phyloP scores from a whole-genome alignment of 805 yeast species.

The Candida multigemmis region DNA sequence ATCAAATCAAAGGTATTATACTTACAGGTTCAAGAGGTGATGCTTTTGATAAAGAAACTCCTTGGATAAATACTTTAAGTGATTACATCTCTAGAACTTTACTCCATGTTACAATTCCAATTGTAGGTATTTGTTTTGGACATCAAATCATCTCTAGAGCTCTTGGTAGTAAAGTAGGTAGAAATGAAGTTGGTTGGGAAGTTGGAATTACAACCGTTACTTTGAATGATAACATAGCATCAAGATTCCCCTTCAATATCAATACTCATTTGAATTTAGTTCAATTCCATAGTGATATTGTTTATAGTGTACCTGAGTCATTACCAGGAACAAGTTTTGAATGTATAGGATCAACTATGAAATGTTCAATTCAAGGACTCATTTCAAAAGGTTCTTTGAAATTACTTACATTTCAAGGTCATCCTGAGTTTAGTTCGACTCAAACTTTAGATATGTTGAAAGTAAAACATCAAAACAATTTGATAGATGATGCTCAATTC shows the following conservation, averaged over 20 bases:
- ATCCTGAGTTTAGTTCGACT: constrained; percentile 64
- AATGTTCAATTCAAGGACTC: constrained; percentile 62
- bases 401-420: constrained; percentile 75
- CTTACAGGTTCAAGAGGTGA: constrained; percentile 47
- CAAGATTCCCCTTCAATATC: constrained; percentile 2
- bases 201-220: constrained; percentile 47
- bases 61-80: constrained; percentile 34
- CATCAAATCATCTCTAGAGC: constrained; percentile 72
- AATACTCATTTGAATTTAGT: constrained; percentile 22
- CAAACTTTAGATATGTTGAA: constrained; percentile 16
- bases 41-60: constrained; percentile 26
- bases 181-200: constrained; percentile 67
- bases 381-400: constrained; percentile 34
- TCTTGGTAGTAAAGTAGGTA: constrained; percentile 49
- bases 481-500: constrained; percentile 14
- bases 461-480: constrained; percentile 7
- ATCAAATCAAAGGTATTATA: constrained; percentile 30
- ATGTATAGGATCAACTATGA: constrained; percentile 43
- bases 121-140: constrained; percentile 78
- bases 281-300: constrained; percentile 32
- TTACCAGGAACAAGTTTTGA: constrained; percentile 14
- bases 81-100: constrained; percentile 18
- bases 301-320: constrained; percentile 23
- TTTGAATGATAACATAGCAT: constrained; percentile 31
- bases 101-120: constrained; percentile 19